Conservation (phyloP, 257 asterid species). For the Verbascum thapsus region DNA sequence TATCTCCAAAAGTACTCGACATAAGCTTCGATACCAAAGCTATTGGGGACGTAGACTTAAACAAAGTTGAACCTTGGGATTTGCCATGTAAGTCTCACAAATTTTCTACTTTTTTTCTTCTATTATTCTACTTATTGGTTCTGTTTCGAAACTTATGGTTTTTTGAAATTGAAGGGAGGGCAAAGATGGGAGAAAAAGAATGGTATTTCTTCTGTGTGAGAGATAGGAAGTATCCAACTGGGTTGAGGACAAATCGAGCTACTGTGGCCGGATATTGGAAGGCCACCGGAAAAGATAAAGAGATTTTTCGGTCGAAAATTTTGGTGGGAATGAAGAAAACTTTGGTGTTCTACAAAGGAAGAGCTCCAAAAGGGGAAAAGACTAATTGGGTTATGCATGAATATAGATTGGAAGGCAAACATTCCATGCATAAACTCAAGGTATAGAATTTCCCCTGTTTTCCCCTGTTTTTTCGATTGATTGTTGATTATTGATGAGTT, state of each 20-base stretch:
- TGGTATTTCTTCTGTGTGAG: slow-evolving; percentile 74
- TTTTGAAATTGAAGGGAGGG: slow-evolving; percentile 49
- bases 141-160: neutral
- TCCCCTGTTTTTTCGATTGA: slow-evolving; percentile 27
- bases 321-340: slow-evolving; percentile 81
- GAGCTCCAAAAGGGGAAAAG: slow-evolving; percentile 75
- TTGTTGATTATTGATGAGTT: neutral
- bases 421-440: slow-evolving; percentile 45
- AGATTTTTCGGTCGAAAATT: slow-evolving; percentile 48
- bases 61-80: slow-evolving; percentile 87
- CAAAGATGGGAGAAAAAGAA: slow-evolving; percentile 77
- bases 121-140: neutral
- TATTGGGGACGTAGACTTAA: slow-evolving; percentile 75
- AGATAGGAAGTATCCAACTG: slow-evolving; percentile 81
- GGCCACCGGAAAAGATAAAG: slow-evolving; percentile 79
- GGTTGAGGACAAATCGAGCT: slow-evolving; percentile 72
- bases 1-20: slow-evolving; percentile 51
- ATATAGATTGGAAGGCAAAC: slow-evolving; percentile 58
- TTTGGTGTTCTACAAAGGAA: slow-evolving; percentile 67
- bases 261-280: slow-evolving; percentile 81
- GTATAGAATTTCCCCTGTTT: slow-evolving; percentile 35
- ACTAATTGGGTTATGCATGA: slow-evolving; percentile 85
- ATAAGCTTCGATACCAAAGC: slow-evolving; percentile 40
- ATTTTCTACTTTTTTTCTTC: neutral
- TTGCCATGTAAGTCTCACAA: slow-evolving; percentile 65